Conservation (phyloP, 768 basidiomycete species). For the Paxillus rubicundulus region DNA sequence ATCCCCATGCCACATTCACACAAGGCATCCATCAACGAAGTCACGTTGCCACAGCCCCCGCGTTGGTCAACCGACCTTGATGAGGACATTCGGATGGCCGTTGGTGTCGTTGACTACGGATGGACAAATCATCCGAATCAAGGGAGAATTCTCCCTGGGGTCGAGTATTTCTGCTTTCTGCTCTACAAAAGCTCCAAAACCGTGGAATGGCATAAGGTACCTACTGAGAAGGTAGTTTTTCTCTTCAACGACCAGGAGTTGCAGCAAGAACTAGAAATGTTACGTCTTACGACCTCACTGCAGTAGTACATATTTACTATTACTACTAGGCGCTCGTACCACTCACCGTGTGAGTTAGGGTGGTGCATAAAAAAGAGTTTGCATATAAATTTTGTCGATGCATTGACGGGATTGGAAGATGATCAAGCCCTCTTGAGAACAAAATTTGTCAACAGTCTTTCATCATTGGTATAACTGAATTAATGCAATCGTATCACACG, state of each 20-base stretch:
- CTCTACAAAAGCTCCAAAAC: constrained; percentile 4
- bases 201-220: constrained; percentile 9
- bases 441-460: too few species aligned
- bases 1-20: not conserved
- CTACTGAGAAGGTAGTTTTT: constrained; percentile 18
- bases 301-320: too few species aligned
- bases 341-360: not conserved
- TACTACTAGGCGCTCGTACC: too few species aligned
- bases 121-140: constrained; percentile 14
- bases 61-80: not conserved
- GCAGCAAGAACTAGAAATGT: constrained; percentile 1
- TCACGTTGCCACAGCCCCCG: not conserved
- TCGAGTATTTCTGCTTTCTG: constrained; percentile 19
- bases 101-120: constrained; percentile 20
- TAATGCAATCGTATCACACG: constrained; percentile 13
- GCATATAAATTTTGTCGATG: too few species aligned
- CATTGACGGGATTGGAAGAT: too few species aligned
- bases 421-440: too few species aligned
- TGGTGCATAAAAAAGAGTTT: too few species aligned
- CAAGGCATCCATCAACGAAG: constrained; percentile 2
- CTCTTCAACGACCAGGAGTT: constrained; percentile 9
- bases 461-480: not conserved
- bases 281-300: not conserved
- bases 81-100: constrained; percentile 5
- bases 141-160: constrained; percentile 5